These are phyloP conservation scores for Colletotrichum spinosum DNA, from an alignment of 2,329 filamentous ascomycete genomes.

Conservation along the genomic window DNA sequence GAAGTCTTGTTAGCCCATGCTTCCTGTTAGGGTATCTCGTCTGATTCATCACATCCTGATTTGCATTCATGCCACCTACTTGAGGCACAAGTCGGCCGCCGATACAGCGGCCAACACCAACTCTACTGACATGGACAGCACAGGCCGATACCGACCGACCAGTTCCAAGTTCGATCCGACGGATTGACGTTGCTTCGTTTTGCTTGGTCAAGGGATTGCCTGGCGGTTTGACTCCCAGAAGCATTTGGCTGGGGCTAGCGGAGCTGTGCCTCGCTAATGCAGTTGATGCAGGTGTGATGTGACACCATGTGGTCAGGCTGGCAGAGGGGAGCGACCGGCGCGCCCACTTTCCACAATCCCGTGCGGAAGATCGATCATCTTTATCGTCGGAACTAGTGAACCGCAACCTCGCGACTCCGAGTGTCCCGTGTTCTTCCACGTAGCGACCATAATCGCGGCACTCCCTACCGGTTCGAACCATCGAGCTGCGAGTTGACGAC, in stretches of 20 bases:
- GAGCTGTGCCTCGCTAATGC: slow-evolving; percentile 6
- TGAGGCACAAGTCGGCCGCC: slow-evolving; percentile 3
- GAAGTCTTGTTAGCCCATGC: neutral
- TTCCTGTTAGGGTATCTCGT: too few species aligned
- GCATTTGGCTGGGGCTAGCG: neutral
- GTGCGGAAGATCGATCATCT: too few species aligned
- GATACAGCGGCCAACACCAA: slow-evolving; percentile 5
- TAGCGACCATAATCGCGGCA: too few species aligned
- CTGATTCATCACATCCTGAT: neutral
- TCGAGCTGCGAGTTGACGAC: neutral
- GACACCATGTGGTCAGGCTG: slow-evolving; percentile 1
- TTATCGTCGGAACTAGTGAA: too few species aligned
- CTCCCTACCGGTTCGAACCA: too few species aligned
- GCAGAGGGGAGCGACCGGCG: neutral
- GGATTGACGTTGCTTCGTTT: too few species aligned
- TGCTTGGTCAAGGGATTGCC: too few species aligned
- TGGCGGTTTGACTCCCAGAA: too few species aligned
- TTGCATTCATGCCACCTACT: neutral
- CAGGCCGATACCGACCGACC: neutral
- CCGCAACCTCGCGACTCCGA: too few species aligned
- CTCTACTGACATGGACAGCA: slow-evolving; percentile 1
- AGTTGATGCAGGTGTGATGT: neutral
- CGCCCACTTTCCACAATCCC: too few species aligned
- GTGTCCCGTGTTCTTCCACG: too few species aligned
- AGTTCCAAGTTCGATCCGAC: too few species aligned